Evolutionary conservation across 78 protist genomes (phyloP).

Genomic region (Dictyostelium firmibasis): DNA sequence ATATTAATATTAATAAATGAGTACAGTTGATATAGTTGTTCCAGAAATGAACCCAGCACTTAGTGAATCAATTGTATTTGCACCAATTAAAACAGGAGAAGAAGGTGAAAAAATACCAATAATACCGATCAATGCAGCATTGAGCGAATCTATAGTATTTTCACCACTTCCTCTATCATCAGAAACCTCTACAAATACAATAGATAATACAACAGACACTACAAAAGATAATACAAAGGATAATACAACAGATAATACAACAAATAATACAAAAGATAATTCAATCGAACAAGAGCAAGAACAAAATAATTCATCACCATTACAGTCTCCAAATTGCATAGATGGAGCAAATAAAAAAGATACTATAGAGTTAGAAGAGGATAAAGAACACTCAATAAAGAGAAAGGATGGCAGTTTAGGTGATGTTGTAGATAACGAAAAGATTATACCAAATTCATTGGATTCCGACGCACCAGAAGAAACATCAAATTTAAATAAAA

Average conservation of each 20-base stretch:
- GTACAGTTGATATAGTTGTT: neutral
- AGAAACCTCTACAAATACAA: neutral
- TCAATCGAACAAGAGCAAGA: neutral
- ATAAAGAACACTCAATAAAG: neutral
- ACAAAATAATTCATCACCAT: neutral
- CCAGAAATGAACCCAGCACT: slow-evolving; percentile 6
- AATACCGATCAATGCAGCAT: slow-evolving; percentile 1
- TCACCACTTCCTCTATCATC: neutral
- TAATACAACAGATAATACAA: neutral
- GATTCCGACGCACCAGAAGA: slow-evolving; percentile 49
- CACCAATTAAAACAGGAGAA: neutral
- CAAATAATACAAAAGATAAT: neutral
- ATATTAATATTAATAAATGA: neutral
- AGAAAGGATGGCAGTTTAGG: slow-evolving; percentile 58
- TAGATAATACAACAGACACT: neutral
- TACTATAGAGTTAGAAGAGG: neutral
- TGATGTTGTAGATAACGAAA: slow-evolving; percentile 61
- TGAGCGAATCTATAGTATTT: neutral
- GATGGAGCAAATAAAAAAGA: slow-evolving; percentile 31
- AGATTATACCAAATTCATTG: neutral
- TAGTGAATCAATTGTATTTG: slow-evolving; percentile 9
- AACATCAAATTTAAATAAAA: neutral
- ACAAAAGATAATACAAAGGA: neutral
- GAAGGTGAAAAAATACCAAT: neutral
- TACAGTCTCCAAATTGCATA: neutral